A percentile compares a stretch with the other conserved stretches of the same genome.
Conservation (phyloP, 129 eudicot species). For the Artemisia argyi region DNA sequence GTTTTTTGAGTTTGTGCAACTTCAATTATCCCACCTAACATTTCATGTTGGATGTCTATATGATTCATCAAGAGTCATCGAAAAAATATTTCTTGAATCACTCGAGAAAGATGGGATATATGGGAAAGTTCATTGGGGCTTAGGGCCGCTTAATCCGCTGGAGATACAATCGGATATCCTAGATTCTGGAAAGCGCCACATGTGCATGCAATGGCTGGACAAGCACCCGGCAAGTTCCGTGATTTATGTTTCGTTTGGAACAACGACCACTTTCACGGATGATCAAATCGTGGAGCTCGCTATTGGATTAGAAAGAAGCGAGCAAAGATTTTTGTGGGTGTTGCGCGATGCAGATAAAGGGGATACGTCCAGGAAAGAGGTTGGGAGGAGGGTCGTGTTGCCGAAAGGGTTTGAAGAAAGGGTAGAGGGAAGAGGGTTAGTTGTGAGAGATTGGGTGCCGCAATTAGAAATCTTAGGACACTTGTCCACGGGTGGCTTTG, state of each 20-base stretch:
- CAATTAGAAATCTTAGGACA: conserved; percentile 48
- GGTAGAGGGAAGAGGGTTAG: conserved; percentile 30
- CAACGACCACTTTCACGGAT: background rate
- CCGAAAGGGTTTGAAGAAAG: conserved; percentile 45
- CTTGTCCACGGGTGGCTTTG: conserved; percentile 48
- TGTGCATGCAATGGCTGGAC: background rate
- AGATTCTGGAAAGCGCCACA: background rate
- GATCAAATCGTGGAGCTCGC: background rate
- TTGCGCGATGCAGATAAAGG: conserved; percentile 56
- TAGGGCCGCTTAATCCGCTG: conserved; percentile 69
- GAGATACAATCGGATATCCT: background rate
- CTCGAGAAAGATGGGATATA: conserved; percentile 23
- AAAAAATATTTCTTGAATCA: conserved; percentile 40
- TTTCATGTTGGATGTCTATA: conserved; percentile 38
- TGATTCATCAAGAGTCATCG: conserved; percentile 42
- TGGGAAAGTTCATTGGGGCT: conserved; percentile 44
- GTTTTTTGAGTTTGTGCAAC: conserved; percentile 7
- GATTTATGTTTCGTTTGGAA: background rate
- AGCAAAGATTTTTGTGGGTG: conserved; percentile 35
- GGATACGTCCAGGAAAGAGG: background rate
- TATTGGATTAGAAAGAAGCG: conserved; percentile 35
- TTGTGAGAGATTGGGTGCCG: conserved; percentile 58
- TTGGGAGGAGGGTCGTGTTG: background rate
- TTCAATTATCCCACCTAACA: conserved; percentile 1
- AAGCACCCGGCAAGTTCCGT: background rate